Base-by-base conservation (phyloP, 192 early-diverging fungal genomes). In the Linnemannia elongata region DNA sequence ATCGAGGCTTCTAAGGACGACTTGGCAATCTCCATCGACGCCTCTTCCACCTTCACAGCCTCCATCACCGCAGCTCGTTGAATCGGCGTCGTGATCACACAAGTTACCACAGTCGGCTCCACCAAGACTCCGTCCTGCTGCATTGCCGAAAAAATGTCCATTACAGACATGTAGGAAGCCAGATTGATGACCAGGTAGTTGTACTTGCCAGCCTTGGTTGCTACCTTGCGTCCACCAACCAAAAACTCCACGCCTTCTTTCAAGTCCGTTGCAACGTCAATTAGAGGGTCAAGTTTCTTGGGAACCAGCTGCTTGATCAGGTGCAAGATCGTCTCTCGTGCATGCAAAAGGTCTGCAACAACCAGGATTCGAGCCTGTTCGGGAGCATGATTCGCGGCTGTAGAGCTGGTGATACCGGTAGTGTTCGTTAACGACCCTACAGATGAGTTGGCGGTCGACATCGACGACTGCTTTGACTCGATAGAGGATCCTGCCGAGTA, bases 51-150 rank as follows among this genome's bases (percentile, higher is more conserved):
- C 30, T 85, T 82, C n/a, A 87, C 76, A 7, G 79, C 88, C n/a
- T 90, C 92, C 66, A 89, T 88, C 36, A 93, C 88, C 3, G 87
- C 77, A 4, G 90, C 85, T 38, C 92, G 88, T 55, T 93, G 92
- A 54, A 93, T 90, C 12, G 91, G 92, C 6, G 91, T 91, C 1
- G 92, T 93, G n/a, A 93, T 86, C 10, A 93, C 87, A 18, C 91
- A 77, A 0, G 88, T 82, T 44, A 85, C 72, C 36, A 71, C 73
- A 71, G 60, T 79, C 20, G 38, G 6, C 9, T 79, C 78, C 9
- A 85, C 78, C 66, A 71, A 13, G 27, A 85, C 78, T n/a, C 69
- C 69, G 7, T 85, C 83, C 72, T 85, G 77, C 35, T 63, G 72
- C 74, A 85, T 24, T 6, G 76, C 83, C 30, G 83, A 85, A 39